These are phyloP conservation scores for Phytophthora vignae DNA, from an alignment of 352 stramenopile species.

Conservation along the genomic window DNA sequence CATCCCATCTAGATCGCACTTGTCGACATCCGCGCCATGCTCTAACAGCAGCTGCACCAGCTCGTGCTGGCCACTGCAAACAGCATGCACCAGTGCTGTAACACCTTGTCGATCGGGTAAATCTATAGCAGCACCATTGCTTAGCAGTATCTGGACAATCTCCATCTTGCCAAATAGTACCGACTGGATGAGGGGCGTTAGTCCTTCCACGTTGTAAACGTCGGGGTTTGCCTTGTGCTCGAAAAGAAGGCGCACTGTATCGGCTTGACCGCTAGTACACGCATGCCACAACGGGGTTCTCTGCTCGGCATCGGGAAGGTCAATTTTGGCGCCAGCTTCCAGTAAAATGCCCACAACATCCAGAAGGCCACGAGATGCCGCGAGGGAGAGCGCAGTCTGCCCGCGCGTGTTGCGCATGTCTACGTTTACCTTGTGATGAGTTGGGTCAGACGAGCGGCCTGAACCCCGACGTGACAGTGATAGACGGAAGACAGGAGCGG, in stretches of 20 bases:
- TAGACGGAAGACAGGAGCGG: too few species aligned
- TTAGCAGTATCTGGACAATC: not conserved
- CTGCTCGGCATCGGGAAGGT: not conserved
- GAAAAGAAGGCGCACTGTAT: not conserved
- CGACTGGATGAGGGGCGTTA: not conserved
- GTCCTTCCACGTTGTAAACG: not conserved
- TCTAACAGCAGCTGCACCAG: not conserved
- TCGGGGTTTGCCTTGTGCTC: not conserved
- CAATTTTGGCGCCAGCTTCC: not conserved
- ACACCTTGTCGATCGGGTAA: not conserved
- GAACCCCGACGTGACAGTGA: too few species aligned
- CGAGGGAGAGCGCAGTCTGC: not conserved
- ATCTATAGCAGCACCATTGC: not conserved
- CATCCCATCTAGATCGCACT: not conserved
- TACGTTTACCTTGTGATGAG: not conserved
- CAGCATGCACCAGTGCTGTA: slow-evolving; percentile 2
- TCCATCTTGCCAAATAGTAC: not conserved
- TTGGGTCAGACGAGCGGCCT: too few species aligned
- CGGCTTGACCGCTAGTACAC: not conserved
- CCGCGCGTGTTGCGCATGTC: not conserved
- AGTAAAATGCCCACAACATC: not conserved
- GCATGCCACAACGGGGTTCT: not conserved
- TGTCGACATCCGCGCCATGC: not conserved
- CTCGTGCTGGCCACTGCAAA: not conserved
- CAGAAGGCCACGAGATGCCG: not conserved